phyloP scores from a whole-genome alignment of 495 filamentous ascomycete genomes.

The Neurospora pannonica region DNA sequence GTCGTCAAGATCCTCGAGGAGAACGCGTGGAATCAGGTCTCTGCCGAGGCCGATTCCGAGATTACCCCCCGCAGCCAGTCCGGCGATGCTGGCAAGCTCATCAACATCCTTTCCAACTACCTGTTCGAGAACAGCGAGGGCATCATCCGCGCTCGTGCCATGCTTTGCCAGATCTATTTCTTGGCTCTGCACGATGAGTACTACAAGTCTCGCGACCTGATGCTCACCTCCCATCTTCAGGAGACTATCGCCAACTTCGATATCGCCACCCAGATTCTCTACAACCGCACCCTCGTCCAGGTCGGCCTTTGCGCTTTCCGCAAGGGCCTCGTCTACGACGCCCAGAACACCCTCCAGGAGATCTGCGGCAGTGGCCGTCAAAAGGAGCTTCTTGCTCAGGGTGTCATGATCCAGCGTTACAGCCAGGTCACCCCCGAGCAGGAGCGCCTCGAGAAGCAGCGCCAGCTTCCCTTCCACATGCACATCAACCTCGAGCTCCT shows the following conservation, averaged over 20 bases:
- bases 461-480: conserved; percentile 98
- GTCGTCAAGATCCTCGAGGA: conserved; percentile 90
- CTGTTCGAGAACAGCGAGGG: conserved; percentile 89
- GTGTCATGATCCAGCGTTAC: conserved; percentile 94
- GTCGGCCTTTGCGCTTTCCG: conserved; percentile 98
- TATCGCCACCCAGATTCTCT: conserved; percentile 93
- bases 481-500: conserved; percentile 99
- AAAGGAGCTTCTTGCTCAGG: conserved; percentile 96
- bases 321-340: conserved; percentile 90
- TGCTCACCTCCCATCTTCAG: conserved; percentile 99
- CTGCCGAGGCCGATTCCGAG: conserved; percentile 57
- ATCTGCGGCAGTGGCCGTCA: conserved; percentile 95
- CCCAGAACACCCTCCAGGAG: conserved; percentile 91
- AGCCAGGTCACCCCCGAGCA: conserved; percentile 93
- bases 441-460: conserved; percentile 89
- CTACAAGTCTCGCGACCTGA: conserved; percentile 94
- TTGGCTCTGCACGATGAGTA: conserved; percentile 93
- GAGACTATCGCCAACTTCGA: conserved; percentile 94
- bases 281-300: conserved; percentile 96
- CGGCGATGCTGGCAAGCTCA: conserved; percentile 59
- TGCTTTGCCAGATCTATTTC: conserved; percentile 98
- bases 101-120: conserved; percentile 86
- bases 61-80: conserved; percentile 64
- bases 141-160: conserved; percentile 89
- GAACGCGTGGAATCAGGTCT: conserved; percentile 79